Percentiles rank a stretch among this genome's conserved stretches.
Conservation (phyloP, 441 rosid genomes). For the Metrosideros polymorpha region DNA sequence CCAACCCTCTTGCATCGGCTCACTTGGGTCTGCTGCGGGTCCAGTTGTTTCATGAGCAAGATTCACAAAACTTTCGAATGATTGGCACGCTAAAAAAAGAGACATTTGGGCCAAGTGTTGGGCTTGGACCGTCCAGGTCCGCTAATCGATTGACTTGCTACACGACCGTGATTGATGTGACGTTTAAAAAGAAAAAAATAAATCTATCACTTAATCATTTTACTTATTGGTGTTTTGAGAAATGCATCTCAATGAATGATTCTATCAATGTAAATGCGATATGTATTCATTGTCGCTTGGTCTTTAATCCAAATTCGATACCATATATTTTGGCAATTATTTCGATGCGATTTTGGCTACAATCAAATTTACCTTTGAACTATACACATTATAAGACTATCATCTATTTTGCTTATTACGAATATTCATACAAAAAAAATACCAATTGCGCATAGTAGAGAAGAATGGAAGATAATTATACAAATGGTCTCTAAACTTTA, state of each 20-base stretch:
- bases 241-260: accelerated
- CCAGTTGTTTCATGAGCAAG: not conserved
- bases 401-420: no score
- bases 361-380: not conserved
- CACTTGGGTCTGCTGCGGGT: accelerated
- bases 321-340: not conserved
- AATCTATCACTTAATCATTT: not conserved
- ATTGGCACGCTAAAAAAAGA: not conserved
- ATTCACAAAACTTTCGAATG: accelerated
- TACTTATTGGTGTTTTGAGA: accelerated
- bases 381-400: not conserved
- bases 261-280: accelerated
- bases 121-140: not conserved
- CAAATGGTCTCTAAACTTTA: no score
- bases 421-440: no score
- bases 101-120: not conserved
- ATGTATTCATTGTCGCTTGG: not conserved
- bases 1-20: accelerated
- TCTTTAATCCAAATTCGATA: not conserved
- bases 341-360: not conserved
- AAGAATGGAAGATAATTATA: no score
- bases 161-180: no score
- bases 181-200: no score
- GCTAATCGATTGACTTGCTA: no score
- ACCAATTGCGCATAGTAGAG: no score